Base-by-base conservation (phyloP, 805 yeast species). In the Teunomyces barrocoloradensis region DNA sequence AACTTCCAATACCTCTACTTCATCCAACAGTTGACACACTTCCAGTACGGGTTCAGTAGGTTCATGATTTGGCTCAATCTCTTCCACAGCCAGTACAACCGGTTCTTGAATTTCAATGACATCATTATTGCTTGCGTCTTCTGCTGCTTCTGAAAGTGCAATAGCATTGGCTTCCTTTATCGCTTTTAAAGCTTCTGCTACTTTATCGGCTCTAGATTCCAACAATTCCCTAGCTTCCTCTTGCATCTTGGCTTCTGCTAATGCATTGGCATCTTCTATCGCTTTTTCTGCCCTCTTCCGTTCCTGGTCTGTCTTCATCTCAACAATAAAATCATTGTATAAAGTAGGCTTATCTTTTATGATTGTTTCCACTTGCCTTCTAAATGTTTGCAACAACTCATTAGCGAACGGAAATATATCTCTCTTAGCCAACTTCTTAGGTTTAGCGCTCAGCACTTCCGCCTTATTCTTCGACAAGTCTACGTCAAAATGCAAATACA, bases 401-500 rank as follows among this genome's bases (percentile, higher is more conserved):
- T 57, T 59, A 4, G 68, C 64, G 45, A 68, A 64, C 0, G 77
- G 77, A 43, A 71, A 73, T 2, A 73, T 60, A 50, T 73, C 77
- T 44, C 67, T 63, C 46, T 72, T 73, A 2, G 77, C 77, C 6
- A 72, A 55, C 44, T 64, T 69, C 45, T 73, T 72, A 2, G 53
- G 39, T 47, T 65, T 69, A 17, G 57, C 44, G 5, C 46, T 59
- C 0, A 73, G 70, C 0, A 69, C 58, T 10, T 65, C 72, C 13
- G 7, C 23, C 23, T 29, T 42, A 11, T 18, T 30, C 6, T 35
- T 44, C 4, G 21, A 42, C 18, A 46, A 17, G 5, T 38, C 40
- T 3, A 40, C 42, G 5, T 37, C 43, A 39, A 52, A 57, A 32
- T 50, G 45, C 18, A 55, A 51, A 52, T 70, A 85, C 6, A 85